Evolutionary conservation across 2,329 filamentous ascomycete species (phyloP), one percentile per base, ranked within the genome.

Genomic region (Ilyonectria destructans): DNA sequence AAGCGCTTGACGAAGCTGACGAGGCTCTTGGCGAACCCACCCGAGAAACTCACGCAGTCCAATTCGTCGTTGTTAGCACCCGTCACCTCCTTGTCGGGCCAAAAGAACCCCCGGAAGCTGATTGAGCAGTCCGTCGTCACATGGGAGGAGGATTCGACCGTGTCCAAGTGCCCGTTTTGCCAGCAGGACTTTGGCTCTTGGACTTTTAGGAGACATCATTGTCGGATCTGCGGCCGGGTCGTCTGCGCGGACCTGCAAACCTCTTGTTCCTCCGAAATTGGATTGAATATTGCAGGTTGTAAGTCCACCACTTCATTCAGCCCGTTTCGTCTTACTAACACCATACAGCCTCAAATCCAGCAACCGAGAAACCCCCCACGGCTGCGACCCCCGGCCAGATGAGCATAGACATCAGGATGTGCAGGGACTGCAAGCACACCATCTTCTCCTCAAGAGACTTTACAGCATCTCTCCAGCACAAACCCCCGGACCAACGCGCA

Each of bases 151-250:
- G 96, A 99, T 80, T 87, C 91, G 0, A 89, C 86, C 35, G 95
- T 99, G 6, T 70, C 86, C 2, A 91, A 91, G 71, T 99, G 96
- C 78, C 96, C 96, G 0, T 97, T 97, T 77, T 99, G 96, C 76
- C 93, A 97, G 77, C 96, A 99, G 76, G 94, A 97, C 64, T 99
- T 99, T 80, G 92, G 94, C 1, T 92, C 91, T 15, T 98, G 97
- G 88, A 93, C 94, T 1, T 97, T 98, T 77, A 90, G 96, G 75
- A 87, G 96, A 73, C 96, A 98, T 80, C 96, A 99, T 81, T 99
- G 96, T 81, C 90, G 96, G 62, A 92, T 97, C 81, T 99, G 96
- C 76, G 96, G 96, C 4, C 90, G 92, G 49, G 95, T 99, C 0
- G 94, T 99, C 0, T 99, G 96, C 78, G 94, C 94, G 13, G 96